These are phyloP conservation scores for Chalciporus chontae DNA, from an alignment of 768 basidiomycete genomes.

Conservation along the genomic window DNA sequence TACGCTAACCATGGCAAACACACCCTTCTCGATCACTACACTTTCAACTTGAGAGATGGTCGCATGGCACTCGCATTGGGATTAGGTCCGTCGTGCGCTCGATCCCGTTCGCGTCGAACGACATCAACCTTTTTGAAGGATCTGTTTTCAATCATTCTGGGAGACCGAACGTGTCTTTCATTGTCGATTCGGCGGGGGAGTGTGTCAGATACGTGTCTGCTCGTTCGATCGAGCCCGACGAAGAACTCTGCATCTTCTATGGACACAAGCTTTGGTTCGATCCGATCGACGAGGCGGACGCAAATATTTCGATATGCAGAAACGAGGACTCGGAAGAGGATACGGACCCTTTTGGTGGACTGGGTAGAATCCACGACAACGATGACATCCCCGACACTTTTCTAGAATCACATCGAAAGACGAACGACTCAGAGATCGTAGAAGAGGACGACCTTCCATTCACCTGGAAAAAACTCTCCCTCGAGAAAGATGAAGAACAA, in stretches of 20 bases:
- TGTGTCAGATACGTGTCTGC: slow-evolving; percentile 62
- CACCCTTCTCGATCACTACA: slow-evolving; percentile 71
- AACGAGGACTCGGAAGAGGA: background rate
- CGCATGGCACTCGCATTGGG: slow-evolving; percentile 77
- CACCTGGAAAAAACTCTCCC: slow-evolving; percentile 51
- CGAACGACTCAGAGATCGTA: slow-evolving; percentile 42
- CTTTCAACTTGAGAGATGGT: slow-evolving; percentile 72
- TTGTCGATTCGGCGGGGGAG: slow-evolving; percentile 47
- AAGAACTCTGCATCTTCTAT: slow-evolving; percentile 81
- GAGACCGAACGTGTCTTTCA: slow-evolving; percentile 66
- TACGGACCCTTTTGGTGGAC: slow-evolving; percentile 6
- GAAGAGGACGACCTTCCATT: slow-evolving; percentile 65
- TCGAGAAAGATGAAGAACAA: slow-evolving; percentile 60
- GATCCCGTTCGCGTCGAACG: background rate
- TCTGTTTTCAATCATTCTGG: slow-evolving; percentile 80
- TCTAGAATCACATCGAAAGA: slow-evolving; percentile 29
- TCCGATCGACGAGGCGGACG: slow-evolving; percentile 29
- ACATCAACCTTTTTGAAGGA: slow-evolving; percentile 40
- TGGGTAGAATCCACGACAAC: slow-evolving; percentile 1
- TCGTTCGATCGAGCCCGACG: slow-evolving; percentile 49
- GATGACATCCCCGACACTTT: slow-evolving; percentile 14
- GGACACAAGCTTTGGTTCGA: slow-evolving; percentile 65
- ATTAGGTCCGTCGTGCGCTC: slow-evolving; percentile 47
- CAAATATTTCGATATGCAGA: background rate
- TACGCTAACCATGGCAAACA: slow-evolving; percentile 60